A percentile compares a stretch with the other conserved stretches of the same genome.
Conservation (phyloP, 495 filamentous ascomycete species). For the Hypoxylon perforatum region DNA sequence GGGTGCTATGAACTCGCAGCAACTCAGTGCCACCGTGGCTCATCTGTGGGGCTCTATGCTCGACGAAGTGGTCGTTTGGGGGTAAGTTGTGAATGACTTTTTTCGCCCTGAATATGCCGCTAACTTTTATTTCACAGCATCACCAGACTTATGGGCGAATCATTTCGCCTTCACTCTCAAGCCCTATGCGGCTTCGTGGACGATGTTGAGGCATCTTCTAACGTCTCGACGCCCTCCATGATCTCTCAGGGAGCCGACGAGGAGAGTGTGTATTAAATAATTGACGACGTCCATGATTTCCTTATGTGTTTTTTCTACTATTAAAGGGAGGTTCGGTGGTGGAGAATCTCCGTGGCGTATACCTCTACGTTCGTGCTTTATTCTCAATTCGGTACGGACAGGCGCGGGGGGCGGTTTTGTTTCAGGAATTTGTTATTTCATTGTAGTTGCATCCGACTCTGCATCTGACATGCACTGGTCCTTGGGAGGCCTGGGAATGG, state of each 20-base stretch:
- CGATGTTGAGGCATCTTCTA: conserved; percentile 68
- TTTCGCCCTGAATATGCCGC: conserved; percentile 41
- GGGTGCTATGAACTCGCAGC: conserved; percentile 75
- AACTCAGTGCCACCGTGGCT: conserved; percentile 92
- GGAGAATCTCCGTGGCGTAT: conserved; percentile 61
- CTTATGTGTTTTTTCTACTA: conserved; percentile 45
- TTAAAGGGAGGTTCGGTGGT: conserved; percentile 43
- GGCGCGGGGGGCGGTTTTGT: conserved; percentile 46
- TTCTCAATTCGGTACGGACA: conserved; percentile 41
- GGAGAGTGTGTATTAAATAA: conserved; percentile 68
- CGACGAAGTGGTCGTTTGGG: conserved; percentile 99
- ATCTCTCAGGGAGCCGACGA: conserved; percentile 69
- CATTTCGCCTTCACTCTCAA: conserved; percentile 96
- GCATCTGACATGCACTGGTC: conserved; percentile 56
- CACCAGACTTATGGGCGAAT: conserved; percentile 97
- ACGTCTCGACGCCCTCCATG: conserved; percentile 69
- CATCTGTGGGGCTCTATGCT: conserved; percentile 98
- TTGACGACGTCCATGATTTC: conserved; percentile 58
- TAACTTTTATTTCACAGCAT: conserved; percentile 73
- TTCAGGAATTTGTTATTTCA: conserved; percentile 41
- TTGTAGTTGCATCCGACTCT: conserved; percentile 53
- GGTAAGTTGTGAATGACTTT: conserved; percentile 61
- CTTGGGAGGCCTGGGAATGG: conserved; percentile 57
- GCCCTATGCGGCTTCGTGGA: conserved; percentile 94
- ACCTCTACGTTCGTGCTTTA: conserved; percentile 53